A percentile compares a stretch with the other conserved stretches of the same genome.
Evolutionary conservation across 2,329 filamentous ascomycete genomes (phyloP).

Genomic region (Aureobasidium namibiae): DNA sequence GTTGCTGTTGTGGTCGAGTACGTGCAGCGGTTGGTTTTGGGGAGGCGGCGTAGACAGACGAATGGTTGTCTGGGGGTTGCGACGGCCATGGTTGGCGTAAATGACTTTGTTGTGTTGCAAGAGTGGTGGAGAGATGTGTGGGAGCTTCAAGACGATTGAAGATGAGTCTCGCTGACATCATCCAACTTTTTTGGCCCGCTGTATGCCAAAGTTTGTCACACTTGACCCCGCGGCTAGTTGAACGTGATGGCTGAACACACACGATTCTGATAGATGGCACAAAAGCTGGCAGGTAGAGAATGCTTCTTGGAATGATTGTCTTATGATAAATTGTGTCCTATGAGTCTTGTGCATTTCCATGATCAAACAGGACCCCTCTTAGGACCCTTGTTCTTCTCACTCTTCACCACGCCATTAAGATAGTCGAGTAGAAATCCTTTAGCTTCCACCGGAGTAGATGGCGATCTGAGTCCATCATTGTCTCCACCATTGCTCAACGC

Average conservation of each 20-base stretch:
- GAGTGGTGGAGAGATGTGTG: not conserved
- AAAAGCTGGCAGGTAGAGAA: not conserved
- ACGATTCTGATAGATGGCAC: not conserved
- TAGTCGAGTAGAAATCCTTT: conserved; percentile 29
- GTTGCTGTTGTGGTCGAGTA: not conserved
- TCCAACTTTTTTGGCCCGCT: not conserved
- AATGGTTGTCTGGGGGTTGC: not conserved
- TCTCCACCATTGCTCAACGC: conserved; percentile 15
- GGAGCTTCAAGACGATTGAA: not conserved
- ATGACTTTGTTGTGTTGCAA: not conserved
- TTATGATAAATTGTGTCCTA: not conserved
- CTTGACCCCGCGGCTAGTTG: too few species aligned
- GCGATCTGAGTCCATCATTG: conserved; percentile 15
- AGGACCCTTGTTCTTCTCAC: conserved; percentile 13
- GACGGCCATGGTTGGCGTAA: not conserved
- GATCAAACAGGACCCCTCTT: conserved; percentile 3
- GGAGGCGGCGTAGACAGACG: conserved; percentile 12
- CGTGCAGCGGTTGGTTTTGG: not conserved
- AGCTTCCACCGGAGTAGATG: conserved; percentile 23
- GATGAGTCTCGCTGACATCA: conserved; percentile 6
- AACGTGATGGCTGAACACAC: not conserved
- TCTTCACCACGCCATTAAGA: conserved; percentile 27
- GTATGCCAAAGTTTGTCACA: too few species aligned
- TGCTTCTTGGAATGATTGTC: not conserved
- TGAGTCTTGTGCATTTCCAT: not conserved